These are phyloP conservation scores for Solanum pennellii DNA, from an alignment of 257 asterid genomes.

Conservation along the genomic window DNA sequence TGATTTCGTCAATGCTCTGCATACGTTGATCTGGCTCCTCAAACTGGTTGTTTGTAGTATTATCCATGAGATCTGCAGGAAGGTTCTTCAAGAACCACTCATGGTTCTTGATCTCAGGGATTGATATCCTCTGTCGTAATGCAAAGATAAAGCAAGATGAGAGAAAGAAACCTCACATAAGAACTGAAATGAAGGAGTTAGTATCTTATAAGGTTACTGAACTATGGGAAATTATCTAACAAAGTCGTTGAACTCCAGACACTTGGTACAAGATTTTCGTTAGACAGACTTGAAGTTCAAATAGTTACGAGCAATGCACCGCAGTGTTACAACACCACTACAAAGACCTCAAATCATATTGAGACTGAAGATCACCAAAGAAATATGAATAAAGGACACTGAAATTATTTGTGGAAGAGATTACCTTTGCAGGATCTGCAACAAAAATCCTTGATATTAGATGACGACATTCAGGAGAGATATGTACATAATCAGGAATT, in stretches of 20 bases:
- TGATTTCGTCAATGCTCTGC: conserved; percentile 80
- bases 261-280: not conserved
- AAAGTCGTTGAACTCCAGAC: not conserved
- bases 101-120: conserved; percentile 81
- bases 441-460: conserved; percentile 85
- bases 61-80: conserved; percentile 65
- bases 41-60: conserved; percentile 36
- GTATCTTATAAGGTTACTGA: not conserved
- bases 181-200: not conserved
- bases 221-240: not conserved
- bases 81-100: conserved; percentile 93
- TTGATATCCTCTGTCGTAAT: conserved; percentile 59
- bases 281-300: not conserved
- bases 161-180: not conserved
- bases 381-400: not conserved
- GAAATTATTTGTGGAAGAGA: not conserved
- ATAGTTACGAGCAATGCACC: not conserved
- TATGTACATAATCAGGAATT: conserved; percentile 86
- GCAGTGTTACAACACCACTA: not conserved
- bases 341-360: not conserved
- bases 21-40: conserved; percentile 79
- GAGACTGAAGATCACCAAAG: not conserved
- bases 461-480: conserved; percentile 87
- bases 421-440: conserved; percentile 88
- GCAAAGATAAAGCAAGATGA: not conserved